A percentile compares a stretch with the other conserved stretches of the same genome.
phyloP scores from a whole-genome alignment of 345 rosid genomes.

The Populus pruinosa region DNA sequence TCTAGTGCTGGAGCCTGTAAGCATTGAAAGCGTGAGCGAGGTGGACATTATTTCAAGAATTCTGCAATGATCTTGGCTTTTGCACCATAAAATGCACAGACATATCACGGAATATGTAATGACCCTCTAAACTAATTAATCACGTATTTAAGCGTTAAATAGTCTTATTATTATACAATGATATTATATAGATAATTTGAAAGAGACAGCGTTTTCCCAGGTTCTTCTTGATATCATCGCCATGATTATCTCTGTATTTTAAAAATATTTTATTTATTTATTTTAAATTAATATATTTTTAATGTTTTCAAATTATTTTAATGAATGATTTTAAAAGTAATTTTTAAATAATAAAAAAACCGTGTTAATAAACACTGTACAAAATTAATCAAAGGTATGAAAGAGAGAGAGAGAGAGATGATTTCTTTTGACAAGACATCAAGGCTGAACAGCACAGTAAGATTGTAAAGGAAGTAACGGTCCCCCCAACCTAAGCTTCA shows the following conservation, averaged over 20 bases:
- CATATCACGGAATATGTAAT: not conserved
- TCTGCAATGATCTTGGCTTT: conserved; percentile 10
- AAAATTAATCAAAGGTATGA: too few relatives aligned
- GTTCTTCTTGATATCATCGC: not conserved
- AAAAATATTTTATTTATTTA: too few relatives aligned
- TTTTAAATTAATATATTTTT: too few relatives aligned
- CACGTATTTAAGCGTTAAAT: not conserved
- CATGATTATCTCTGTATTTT: too few relatives aligned
- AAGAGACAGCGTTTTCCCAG: not conserved
- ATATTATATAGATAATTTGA: not conserved
- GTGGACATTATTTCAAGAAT: conserved; percentile 4
- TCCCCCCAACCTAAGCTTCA: too few relatives aligned
- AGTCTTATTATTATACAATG: not conserved
- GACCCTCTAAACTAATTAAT: not conserved
- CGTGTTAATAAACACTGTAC: too few relatives aligned
- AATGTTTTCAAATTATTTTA: too few relatives aligned
- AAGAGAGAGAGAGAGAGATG: too few relatives aligned
- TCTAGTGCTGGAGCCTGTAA: not conserved
- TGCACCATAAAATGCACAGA: not conserved
- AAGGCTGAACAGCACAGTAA: not conserved
- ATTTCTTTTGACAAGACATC: not conserved
- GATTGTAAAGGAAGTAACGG: not conserved
- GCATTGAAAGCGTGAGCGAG: not conserved
- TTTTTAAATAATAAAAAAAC: too few relatives aligned
- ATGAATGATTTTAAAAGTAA: too few relatives aligned